These are phyloP conservation scores for Aspergillus novofumigatus DNA, from an alignment of 2,329 filamentous ascomycete species.

Conservation along the genomic window DNA sequence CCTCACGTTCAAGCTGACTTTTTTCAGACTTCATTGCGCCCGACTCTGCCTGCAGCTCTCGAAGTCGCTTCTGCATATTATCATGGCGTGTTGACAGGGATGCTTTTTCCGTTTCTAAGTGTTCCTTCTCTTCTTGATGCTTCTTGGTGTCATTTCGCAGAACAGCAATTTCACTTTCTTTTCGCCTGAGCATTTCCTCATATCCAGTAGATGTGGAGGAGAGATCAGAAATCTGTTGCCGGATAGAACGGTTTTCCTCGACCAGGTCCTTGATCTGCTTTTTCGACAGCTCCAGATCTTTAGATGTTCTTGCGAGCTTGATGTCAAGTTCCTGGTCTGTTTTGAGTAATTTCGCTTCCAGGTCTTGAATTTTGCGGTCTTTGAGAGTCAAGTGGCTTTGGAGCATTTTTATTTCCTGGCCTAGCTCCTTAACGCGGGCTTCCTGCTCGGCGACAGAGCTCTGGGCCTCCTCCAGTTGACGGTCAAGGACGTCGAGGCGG, in stretches of 20 bases:
- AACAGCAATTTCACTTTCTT: slow-evolving; percentile 87
- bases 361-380: slow-evolving; percentile 81
- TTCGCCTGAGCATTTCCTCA: slow-evolving; percentile 86
- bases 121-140: slow-evolving; percentile 73
- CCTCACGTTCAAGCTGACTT: slow-evolving; percentile 79
- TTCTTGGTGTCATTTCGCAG: slow-evolving; percentile 80
- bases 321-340: slow-evolving; percentile 85
- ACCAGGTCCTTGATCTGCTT: slow-evolving; percentile 70
- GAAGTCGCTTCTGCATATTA: slow-evolving; percentile 68
- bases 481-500: slow-evolving; percentile 66
- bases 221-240: slow-evolving; percentile 79
- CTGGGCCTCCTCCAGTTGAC: slow-evolving; percentile 66
- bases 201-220: slow-evolving; percentile 92
- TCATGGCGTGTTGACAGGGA: slow-evolving; percentile 72
- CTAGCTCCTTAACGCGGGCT: slow-evolving; percentile 69
- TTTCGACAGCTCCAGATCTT: slow-evolving; percentile 72
- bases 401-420: slow-evolving; percentile 83
- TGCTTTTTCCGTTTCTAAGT: slow-evolving; percentile 74
- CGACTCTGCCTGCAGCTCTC: slow-evolving; percentile 81
- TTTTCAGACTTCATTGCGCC: slow-evolving; percentile 83
- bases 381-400: slow-evolving; percentile 85
- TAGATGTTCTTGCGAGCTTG: slow-evolving; percentile 72
- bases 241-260: slow-evolving; percentile 75
- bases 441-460: slow-evolving; percentile 68
- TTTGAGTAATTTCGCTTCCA: slow-evolving; percentile 78